Base-by-base conservation (phyloP, 306 rosid genomes). In the Rubus parviflorus region DNA sequence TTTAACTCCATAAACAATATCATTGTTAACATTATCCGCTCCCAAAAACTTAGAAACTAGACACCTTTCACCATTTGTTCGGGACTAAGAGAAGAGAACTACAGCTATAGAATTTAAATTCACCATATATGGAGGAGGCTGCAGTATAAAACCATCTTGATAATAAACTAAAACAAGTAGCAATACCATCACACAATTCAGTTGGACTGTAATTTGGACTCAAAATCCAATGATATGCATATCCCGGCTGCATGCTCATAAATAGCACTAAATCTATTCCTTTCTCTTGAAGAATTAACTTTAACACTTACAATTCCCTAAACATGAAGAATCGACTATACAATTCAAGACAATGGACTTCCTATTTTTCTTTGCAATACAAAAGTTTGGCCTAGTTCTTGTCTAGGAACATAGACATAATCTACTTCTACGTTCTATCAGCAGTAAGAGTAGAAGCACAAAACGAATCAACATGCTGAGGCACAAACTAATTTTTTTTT, bases 41-140 rank as follows among this genome's bases (percentile, higher is more conserved):
- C 46, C 51, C 16, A 47, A 17, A 17, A 64, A 16, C 12, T 38
- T 62, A 62, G 30, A 41, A 19, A 66, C 19, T 0, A 22, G 25
- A 46, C 42, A 7, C 7, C 57, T 15, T 45, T 72, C 76, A 64
- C 66, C 41, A 41, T 37, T 74, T 57, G 25, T 61, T 75, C 53
- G 5, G 5, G 22, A 62, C 68, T 70, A 57, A 80, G 61, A 78
- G 52, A 49, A 68, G 56, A 35, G 53, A 64, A 23, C 62, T 15
- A 35, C 51, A 62, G 42, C 48, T 40, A 35, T 16, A 62, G 20
- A 35, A 62, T 14, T 22, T 25, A 60, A 56, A 56, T 56, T 56
- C 30, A 23, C 65, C 65, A 25, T 23, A 10, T 15, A 56, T n/a
- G 62, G 62, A 8, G 40, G 15, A 60, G 65, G 16, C 65, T 12